Evolutionary conservation across 164 flowering plant genomes (phyloP).

Genomic region (Vitis rotundifolia): DNA sequence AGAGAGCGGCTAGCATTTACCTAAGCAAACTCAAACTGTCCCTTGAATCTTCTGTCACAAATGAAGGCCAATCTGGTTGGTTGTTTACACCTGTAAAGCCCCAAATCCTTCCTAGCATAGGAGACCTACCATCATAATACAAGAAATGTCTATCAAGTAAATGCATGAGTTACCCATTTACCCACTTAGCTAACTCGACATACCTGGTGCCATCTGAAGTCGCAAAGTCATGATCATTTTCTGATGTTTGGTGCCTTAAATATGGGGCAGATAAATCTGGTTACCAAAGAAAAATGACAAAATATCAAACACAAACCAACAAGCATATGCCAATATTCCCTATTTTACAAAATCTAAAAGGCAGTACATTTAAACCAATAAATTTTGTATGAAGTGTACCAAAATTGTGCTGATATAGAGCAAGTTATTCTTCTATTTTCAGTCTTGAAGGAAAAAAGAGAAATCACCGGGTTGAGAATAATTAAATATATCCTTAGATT

Average conservation of each 20-base stretch:
- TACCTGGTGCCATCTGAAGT: constrained; percentile 38
- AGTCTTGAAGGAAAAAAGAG: too few species aligned
- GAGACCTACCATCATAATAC: constrained; percentile 29
- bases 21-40: constrained; percentile 51
- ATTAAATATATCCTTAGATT: neutral
- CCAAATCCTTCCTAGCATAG: constrained; percentile 17
- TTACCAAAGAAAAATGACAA: constrained; percentile 20
- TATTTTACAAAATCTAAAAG: neutral
- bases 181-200: neutral
- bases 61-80: constrained; percentile 33
- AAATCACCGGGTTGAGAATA: too few species aligned
- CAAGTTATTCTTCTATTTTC: too few species aligned
- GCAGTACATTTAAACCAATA: neutral
- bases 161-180: neutral
- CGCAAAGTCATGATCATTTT: constrained; percentile 20
- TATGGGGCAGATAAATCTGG: constrained; percentile 35
- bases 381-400: neutral
- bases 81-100: constrained; percentile 17
- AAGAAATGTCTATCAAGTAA: neutral
- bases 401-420: neutral
- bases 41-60: constrained; percentile 36
- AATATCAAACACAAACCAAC: neutral
- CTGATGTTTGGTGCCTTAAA: constrained; percentile 25
- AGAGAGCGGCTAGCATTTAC: constrained; percentile 22
- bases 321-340: neutral